These are phyloP conservation scores for Camelina laxa DNA, from an alignment of 345 rosid genomes.

Conservation along the genomic window DNA sequence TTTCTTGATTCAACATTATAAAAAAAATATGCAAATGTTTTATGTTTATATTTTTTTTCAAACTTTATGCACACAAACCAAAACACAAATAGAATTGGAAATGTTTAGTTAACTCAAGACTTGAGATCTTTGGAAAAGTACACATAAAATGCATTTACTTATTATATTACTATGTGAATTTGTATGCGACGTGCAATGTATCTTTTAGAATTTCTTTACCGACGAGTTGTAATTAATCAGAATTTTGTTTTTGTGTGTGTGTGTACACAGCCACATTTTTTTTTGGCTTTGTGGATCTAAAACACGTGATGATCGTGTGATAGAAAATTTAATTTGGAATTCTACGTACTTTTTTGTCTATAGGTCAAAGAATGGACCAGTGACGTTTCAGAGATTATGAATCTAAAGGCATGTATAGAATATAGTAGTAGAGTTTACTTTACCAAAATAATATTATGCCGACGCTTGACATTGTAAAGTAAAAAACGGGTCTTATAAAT, in stretches of 20 bases:
- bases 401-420: not conserved
- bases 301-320: slow-evolving; percentile 33
- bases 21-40: not conserved
- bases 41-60: not conserved
- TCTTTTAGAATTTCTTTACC: not conserved
- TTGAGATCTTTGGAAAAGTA: not conserved
- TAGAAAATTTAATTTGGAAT: slow-evolving; percentile 22
- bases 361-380: slow-evolving; percentile 21
- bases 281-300: slow-evolving; percentile 16
- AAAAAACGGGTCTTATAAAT: not conserved
- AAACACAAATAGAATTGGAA: not conserved
- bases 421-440: not conserved
- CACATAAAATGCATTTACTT: not conserved
- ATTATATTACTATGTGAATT: not conserved
- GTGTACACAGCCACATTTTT: not conserved
- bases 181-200: not conserved
- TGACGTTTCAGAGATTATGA: slow-evolving; percentile 9
- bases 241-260: slow-evolving; percentile 17
- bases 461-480: not conserved
- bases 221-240: not conserved
- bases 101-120: not conserved
- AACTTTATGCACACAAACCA: not conserved
- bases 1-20: not conserved
- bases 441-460: not conserved
- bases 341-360: slow-evolving; percentile 7